Percentiles rank a stretch among this genome's conserved stretches.
These are phyloP conservation scores for Fragilaria crotonensis DNA, from an alignment of 108 stramenopile genomes.

Conservation along the genomic window DNA sequence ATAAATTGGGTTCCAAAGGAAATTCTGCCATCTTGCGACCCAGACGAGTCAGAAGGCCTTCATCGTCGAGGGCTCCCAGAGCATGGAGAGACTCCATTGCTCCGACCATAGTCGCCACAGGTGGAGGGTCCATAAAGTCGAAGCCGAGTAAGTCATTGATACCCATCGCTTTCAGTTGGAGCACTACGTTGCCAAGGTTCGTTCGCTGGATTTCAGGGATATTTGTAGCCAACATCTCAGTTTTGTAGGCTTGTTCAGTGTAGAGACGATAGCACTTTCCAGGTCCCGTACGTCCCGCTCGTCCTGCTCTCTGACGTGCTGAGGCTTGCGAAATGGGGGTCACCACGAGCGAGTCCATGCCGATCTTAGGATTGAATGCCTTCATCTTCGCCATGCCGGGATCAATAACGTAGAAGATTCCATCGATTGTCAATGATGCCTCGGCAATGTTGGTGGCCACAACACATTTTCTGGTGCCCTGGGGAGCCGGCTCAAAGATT, in stretches of 20 bases:
- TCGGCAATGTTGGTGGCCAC: conserved; percentile 99
- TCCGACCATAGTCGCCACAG: conserved; percentile 92
- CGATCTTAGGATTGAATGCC: conserved; percentile 95
- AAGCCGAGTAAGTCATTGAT: conserved; percentile 96
- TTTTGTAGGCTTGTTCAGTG: conserved; percentile 91
- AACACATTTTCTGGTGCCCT: conserved; percentile 89
- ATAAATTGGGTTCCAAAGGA: conserved; percentile 94
- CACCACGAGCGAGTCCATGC: conserved; percentile 97
- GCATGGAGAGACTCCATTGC: conserved; percentile 95
- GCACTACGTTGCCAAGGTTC: conserved; percentile 92
- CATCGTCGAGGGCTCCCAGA: conserved; percentile 96
- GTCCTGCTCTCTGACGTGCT: conserved; percentile 87
- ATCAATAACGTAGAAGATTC: conserved; percentile 99
- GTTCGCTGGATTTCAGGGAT: conserved; percentile 97
- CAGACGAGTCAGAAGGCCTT: conserved; percentile 89
- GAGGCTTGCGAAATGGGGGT: conserved; percentile 97
- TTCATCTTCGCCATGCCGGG: conserved; percentile 98
- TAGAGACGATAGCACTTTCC: conserved; percentile 98
- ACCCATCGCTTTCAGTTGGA: conserved; percentile 96
- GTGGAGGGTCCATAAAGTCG: conserved; percentile 99
- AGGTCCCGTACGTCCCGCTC: conserved; percentile 97
- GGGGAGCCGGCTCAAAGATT: conserved; percentile 97
- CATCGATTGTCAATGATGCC: conserved; percentile 98
- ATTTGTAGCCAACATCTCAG: conserved; percentile 91
- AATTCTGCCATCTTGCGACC: conserved; percentile 99